Evolutionary conservation across 805 yeast species (phyloP).

Genomic region (Candida boidinii): DNA sequence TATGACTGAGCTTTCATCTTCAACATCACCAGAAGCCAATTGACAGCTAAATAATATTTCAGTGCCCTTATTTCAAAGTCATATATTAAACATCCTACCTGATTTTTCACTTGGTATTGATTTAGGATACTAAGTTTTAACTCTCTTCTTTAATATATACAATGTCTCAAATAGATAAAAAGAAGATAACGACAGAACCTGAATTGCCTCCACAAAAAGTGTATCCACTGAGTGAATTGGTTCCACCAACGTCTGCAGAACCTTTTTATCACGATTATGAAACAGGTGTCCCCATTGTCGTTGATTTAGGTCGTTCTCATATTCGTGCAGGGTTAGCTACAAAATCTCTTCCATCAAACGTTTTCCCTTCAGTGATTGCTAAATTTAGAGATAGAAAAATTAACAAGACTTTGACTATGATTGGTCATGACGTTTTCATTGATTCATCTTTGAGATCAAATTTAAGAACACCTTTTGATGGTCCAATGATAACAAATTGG

Average conservation of each 20-base stretch:
- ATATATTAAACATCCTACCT: too few species aligned
- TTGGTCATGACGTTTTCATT: conserved; percentile 74
- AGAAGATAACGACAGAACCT: not conserved
- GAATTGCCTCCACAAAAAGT: conserved; percentile 32
- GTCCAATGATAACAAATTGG: conserved; percentile 85
- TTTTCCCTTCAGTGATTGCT: conserved; percentile 62
- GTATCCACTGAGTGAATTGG: conserved; percentile 33
- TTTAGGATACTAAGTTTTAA: too few species aligned
- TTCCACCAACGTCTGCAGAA: conserved; percentile 30
- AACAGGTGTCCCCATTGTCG: conserved; percentile 65
- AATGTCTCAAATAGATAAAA: too few species aligned
- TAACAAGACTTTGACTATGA: conserved; percentile 52
- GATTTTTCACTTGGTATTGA: too few species aligned
- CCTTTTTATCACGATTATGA: conserved; percentile 41
- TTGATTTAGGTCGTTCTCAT: conserved; percentile 72
- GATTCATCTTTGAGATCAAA: conserved; percentile 65
- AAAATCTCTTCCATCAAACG: conserved; percentile 39
- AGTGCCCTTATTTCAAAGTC: too few species aligned
- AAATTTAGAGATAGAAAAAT: conserved; percentile 71
- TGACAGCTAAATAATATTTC: too few species aligned
- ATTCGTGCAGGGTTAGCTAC: conserved; percentile 54
- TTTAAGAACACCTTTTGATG: conserved; percentile 79
- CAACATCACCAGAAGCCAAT: too few species aligned
- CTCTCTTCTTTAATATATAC: too few species aligned
- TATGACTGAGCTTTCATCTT: too few species aligned